Evolutionary conservation across 2,329 filamentous ascomycete genomes (phyloP).

Genomic region (Cercospora sp.): DNA sequence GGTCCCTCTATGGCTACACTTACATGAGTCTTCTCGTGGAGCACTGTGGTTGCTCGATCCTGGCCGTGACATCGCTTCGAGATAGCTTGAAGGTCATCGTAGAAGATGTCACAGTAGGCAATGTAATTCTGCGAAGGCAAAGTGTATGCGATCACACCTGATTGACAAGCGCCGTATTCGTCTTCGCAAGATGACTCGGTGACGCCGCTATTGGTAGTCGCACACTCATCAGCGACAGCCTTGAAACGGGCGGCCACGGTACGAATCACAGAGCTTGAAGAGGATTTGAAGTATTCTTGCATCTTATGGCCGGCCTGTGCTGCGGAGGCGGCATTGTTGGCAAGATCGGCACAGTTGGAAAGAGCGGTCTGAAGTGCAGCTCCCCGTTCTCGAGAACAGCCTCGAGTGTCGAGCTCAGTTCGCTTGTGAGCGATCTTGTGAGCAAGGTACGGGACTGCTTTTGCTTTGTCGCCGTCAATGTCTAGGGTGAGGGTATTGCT

Average conservation of each 20-base stretch:
- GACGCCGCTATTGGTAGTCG: constrained; percentile 49
- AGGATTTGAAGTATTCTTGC: constrained; percentile 64
- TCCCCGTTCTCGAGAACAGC: constrained; percentile 50
- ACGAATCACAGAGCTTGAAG: constrained; percentile 46
- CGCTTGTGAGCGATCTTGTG: constrained; percentile 50
- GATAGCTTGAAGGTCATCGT: constrained; percentile 54
- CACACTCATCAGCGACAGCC: constrained; percentile 57
- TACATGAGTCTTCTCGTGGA: too few species aligned
- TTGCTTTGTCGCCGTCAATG: constrained; percentile 50
- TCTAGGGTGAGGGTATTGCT: constrained; percentile 60
- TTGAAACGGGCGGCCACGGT: constrained; percentile 56
- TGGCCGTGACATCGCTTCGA: constrained; percentile 59
- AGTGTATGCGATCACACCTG: constrained; percentile 62
- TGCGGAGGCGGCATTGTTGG: constrained; percentile 54
- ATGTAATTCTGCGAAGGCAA: constrained; percentile 52
- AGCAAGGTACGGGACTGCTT: constrained; percentile 17
- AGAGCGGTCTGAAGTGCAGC: constrained; percentile 54
- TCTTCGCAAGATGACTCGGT: constrained; percentile 63
- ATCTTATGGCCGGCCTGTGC: constrained; percentile 55
- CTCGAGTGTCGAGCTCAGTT: constrained; percentile 55
- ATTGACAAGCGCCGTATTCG: constrained; percentile 53
- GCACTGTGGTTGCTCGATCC: constrained; percentile 63
- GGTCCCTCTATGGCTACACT: too few species aligned
- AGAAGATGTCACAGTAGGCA: constrained; percentile 63
- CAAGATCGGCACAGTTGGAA: constrained; percentile 55